Percentiles rank a stretch among this genome's conserved stretches.
Conservation (phyloP, 192 early-diverging fungal species). For the Entomortierella lignicola region DNA sequence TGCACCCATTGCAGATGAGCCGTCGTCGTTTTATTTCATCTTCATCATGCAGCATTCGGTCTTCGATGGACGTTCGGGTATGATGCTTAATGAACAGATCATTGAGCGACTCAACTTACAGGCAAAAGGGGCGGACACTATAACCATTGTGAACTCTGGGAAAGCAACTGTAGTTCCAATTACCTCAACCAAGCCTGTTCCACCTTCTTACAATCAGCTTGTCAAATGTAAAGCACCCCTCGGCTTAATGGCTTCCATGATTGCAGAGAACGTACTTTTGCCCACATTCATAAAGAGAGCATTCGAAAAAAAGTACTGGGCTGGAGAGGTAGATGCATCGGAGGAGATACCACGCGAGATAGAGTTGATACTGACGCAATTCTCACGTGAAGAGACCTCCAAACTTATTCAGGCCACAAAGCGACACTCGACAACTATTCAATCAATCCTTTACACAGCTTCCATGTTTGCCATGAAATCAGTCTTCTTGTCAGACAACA, state of each 20-base stretch:
- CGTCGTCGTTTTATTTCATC: constrained; percentile 15
- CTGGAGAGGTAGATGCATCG: constrained; percentile 40
- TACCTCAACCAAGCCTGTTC: constrained; percentile 2
- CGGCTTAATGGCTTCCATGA: too few relatives aligned
- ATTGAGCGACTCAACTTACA: constrained; percentile 26
- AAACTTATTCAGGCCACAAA: constrained; percentile 8
- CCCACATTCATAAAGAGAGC: constrained; percentile 20
- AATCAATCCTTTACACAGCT: constrained; percentile 21
- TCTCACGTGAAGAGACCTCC: constrained; percentile 10
- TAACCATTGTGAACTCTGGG: not conserved
- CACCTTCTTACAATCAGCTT: constrained; percentile 20
- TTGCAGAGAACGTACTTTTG: too few relatives aligned
- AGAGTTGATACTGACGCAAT: not conserved
- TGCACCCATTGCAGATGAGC: not conserved
- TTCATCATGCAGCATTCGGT: constrained; percentile 39
- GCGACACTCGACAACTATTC: constrained; percentile 22
- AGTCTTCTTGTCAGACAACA: constrained; percentile 22
- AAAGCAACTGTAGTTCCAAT: constrained; percentile 1
- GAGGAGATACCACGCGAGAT: constrained; percentile 22
- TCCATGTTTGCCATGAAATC: constrained; percentile 34
- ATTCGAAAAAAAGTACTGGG: constrained; percentile 38
- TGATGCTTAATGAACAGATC: constrained; percentile 24
- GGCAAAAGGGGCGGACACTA: not conserved
- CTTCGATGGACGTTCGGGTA: constrained; percentile 37
- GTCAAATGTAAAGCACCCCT: constrained; percentile 22